Percentiles rank a stretch among this genome's conserved stretches.
Conservation (phyloP, 2,329 filamentous ascomycete species). For the Ascochyta rabiei region DNA sequence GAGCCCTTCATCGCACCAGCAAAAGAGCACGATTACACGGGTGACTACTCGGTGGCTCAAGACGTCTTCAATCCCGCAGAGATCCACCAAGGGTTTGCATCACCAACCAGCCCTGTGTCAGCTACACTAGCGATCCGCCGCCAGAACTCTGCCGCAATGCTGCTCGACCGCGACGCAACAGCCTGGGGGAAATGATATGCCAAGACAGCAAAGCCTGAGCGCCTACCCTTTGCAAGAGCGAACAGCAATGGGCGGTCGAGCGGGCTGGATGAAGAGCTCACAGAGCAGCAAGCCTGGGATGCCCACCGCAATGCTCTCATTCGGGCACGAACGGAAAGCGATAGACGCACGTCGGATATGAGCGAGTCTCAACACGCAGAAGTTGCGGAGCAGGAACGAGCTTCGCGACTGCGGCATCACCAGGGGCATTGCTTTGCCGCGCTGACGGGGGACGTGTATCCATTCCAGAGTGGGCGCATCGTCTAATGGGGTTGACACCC, state of each 20-base stretch:
- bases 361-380: neutral
- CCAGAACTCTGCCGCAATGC: constrained; percentile 2
- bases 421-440: constrained; percentile 8
- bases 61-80: constrained; percentile 13
- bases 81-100: constrained; percentile 18
- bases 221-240: constrained; percentile 9
- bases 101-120: neutral
- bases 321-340: neutral
- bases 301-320: neutral
- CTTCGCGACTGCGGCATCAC: neutral
- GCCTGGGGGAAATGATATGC: constrained; percentile 18
- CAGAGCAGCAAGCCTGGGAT: constrained; percentile 5
- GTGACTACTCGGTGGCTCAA: constrained; percentile 6
- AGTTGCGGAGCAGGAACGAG: neutral
- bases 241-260: neutral
- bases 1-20: constrained; percentile 3
- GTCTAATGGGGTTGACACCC: neutral
- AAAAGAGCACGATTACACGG: constrained; percentile 3
- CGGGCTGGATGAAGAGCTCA: neutral
- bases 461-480: neutral
- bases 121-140: neutral
- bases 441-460: constrained; percentile 3
- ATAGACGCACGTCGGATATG: neutral
- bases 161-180: constrained; percentile 15
- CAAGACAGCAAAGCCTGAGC: neutral